Base-by-base conservation (phyloP, 768 basidiomycete genomes). In the Calocera viscosa region DNA sequence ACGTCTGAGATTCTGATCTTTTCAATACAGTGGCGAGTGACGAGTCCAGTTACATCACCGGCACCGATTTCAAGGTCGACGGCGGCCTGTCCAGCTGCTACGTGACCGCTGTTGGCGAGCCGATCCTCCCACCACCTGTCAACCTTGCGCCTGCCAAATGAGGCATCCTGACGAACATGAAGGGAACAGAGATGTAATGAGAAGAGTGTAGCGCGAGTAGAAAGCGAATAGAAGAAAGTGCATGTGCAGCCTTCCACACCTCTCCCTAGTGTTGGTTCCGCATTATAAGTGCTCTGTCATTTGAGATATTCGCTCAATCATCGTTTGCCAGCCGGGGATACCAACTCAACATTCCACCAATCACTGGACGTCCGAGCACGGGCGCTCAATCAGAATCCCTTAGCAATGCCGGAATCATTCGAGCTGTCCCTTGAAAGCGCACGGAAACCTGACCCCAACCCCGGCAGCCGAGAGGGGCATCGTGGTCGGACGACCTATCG, bases 21-120 rank as follows among this genome's bases (percentile, higher is more conserved):
- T n/a, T 53, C 33, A 64, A 28, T 16, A 39, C 73, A 88, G 88
- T 93, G 73, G 96, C 94, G 2, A 91, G 90, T 71, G 90, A 94
- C 76, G 96, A 99, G 64, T 94, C 91, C 72, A 94, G 91, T 75
- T 99, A 95, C 75, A 84, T 97, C 75, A 99, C 94, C 26, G 89
- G 90, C 40, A 87, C 88, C 64, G 95, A 98, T 76, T 93, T 98
- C 80, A 86, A 87, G 73, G 96, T 99, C 47, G 96, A 98, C 70
- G 96, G 96, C 34, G 96, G 96, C 32, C 81, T 99, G 69, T 84
- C 88, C 64, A 87, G 88, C 11, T 91, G 91, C 73, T 99, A 99
- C 75, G 94, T 97, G 68, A 96, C 94, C 16, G 83, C 94, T 1
- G 73, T 85, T 32, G 94, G 94, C 67, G 89, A 94, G 69, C 87